Percentiles rank a stretch among this genome's conserved stretches.
phyloP scores from a whole-genome alignment of 345 rosid species.

The Pistacia integerrima region DNA sequence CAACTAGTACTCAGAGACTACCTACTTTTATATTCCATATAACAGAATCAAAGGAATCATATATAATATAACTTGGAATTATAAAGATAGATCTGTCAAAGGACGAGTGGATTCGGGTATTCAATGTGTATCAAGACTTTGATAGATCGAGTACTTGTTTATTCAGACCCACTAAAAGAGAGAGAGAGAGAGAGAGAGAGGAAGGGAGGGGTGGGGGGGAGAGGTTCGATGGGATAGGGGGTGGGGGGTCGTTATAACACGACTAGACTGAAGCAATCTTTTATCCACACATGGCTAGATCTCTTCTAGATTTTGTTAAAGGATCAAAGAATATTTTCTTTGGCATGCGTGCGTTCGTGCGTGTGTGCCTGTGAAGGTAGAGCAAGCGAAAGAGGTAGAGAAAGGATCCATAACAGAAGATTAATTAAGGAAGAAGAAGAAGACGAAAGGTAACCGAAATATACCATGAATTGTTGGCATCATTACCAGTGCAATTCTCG shows the following conservation, averaged over 20 bases:
- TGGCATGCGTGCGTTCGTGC: not conserved
- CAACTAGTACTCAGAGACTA: not conserved
- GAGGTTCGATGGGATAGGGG: no score
- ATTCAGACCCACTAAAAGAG: conserved; percentile 8
- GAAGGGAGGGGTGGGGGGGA: no score
- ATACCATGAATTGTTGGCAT: conserved; percentile 51
- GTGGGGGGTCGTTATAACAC: not conserved
- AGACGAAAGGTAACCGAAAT: not conserved
- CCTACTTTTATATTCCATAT: not conserved
- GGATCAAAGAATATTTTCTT: conserved; percentile 20
- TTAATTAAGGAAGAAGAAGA: no score
- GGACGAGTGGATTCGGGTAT: conserved; percentile 27
- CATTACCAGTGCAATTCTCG: conserved; percentile 47
- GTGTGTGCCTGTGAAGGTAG: not conserved
- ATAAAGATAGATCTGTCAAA: conserved; percentile 24
- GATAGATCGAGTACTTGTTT: conserved; percentile 7
- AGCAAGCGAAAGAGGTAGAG: not conserved
- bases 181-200: not conserved
- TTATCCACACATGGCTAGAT: conserved; percentile 24
- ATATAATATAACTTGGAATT: not conserved
- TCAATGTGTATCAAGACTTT: conserved; percentile 35
- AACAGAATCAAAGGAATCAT: not conserved
- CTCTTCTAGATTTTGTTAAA: conserved; percentile 26
- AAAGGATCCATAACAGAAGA: not conserved
- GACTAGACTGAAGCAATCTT: conserved; percentile 19